These are phyloP conservation scores for Phlebopus sp. DNA, from an alignment of 1,284 basidiomycete genomes.

Conservation along the genomic window DNA sequence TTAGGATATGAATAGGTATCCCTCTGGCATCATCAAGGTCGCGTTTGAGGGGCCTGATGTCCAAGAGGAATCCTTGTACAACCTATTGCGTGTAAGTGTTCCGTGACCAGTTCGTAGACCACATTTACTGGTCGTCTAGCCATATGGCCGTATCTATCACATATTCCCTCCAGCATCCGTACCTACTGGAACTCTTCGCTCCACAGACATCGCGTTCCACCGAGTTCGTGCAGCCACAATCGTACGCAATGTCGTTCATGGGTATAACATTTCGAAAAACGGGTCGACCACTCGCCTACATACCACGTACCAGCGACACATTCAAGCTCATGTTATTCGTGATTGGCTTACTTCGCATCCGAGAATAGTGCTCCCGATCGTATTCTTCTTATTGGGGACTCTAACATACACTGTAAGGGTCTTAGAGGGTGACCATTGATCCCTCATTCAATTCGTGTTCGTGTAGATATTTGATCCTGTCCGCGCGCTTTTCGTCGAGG, in stretches of 20 bases:
- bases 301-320: constrained; percentile 68
- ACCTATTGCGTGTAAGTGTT: constrained; percentile 60
- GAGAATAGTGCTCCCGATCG: constrained; percentile 78
- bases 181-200: constrained; percentile 68
- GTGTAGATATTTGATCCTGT: constrained; percentile 90
- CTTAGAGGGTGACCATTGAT: constrained; percentile 6
- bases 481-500: constrained; percentile 80
- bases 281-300: constrained; percentile 53
- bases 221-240: constrained; percentile 70
- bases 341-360: constrained; percentile 89
- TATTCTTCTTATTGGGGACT: constrained; percentile 86
- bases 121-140: constrained; percentile 43
- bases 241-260: constrained; percentile 86
- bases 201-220: constrained; percentile 60
- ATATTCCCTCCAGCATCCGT: constrained; percentile 62
- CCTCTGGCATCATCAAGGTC: constrained; percentile 71
- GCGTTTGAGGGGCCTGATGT: constrained; percentile 86
- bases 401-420: constrained; percentile 81
- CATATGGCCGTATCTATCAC: constrained; percentile 79
- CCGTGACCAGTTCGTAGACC: constrained; percentile 2
- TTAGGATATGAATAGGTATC: constrained; percentile 84
- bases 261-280: constrained; percentile 44
- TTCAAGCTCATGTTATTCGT: constrained; percentile 76
- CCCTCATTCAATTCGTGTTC: not conserved
- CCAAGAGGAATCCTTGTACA: constrained; percentile 72